Evolutionary conservation across 805 yeast genomes (phyloP), one percentile per base, ranked within the genome.

Genomic region (Lachancea nothofagi): DNA sequence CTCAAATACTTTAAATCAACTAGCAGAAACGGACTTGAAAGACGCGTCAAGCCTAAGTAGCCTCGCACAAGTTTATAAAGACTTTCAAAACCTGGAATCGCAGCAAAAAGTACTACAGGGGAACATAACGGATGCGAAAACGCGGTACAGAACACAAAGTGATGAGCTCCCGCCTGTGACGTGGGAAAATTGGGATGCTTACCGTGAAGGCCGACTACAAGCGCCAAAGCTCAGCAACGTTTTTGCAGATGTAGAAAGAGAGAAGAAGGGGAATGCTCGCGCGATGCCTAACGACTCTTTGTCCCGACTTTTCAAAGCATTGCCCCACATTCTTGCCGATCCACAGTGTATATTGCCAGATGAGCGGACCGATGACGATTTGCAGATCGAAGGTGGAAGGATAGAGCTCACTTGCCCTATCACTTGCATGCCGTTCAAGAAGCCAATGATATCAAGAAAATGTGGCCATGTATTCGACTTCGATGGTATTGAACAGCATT

Each of bases 331-430:
- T 5, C 52, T 78, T 13, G 58, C 68, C 2, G 68, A 78, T 45
- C 93, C 93, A 0, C 72, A 73, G 22, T 75, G 74, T 21, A 80
- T 84, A 5, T 50, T 83, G 14, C 85, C 86, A 0, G 69, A 64
- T 25, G 57, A 57, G 2, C 41, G 42, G 4, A 50, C 43, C 18
- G 80, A 74, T 27, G 85, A 79, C 17, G 90, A 80, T 17, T 33
- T 83, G 23, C 74, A 70, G 29, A 71, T 83, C 5, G 77, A 75
- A 7, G 94, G 93, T 41, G 93, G 93, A 27, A 73, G 64, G 26
- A 65, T 84, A n/a, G 77, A 79, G 33, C 54, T 84, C 42, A 70
- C 66, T 19, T 87, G 89, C 54, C 90, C 90, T 0, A 66, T 83
- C 10, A 75, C 88, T 0, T 53, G 72, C 42, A 65, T 69, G 38